Conservation (phyloP, 306 rosid species). For the Ormosia emarginata region DNA sequence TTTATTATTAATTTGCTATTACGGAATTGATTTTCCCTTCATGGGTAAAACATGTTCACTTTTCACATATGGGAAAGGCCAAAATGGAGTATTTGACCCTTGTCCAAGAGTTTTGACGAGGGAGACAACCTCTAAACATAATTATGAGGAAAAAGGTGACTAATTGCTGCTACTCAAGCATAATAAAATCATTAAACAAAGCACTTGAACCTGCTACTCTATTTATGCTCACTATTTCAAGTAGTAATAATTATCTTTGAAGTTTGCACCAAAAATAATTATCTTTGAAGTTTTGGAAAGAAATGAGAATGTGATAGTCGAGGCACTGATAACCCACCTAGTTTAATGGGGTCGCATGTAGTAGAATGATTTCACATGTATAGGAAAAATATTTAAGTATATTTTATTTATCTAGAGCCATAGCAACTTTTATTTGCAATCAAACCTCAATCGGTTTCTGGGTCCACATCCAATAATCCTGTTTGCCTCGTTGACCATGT, state of each 20-base stretch:
- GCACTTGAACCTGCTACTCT: conserved; percentile 11
- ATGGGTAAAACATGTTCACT: conserved; percentile 6
- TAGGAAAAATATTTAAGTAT: no score
- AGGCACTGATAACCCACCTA: conserved; percentile 29
- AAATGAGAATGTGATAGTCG: conserved; percentile 22
- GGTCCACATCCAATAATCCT: conserved; percentile 31
- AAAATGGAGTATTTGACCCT: background rate
- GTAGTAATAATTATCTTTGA: conserved; percentile 11
- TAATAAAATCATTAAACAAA: conserved; percentile 21
- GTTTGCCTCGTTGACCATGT: conserved; percentile 13
- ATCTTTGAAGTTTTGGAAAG: background rate
- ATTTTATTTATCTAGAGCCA: background rate
- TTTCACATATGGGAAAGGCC: conserved; percentile 3
- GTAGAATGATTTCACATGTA: background rate
- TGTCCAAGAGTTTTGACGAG: background rate
- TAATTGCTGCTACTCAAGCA: conserved; percentile 15
- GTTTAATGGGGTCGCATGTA: conserved; percentile 12
- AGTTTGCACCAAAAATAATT: background rate
- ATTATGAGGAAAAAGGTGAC: conserved; percentile 20
- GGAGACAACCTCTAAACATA: conserved; percentile 16
- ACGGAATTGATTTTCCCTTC: background rate
- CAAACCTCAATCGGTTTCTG: conserved; percentile 26
- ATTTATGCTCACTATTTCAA: conserved; percentile 7
- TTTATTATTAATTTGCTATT: background rate
- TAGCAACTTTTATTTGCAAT: conserved; percentile 27